phyloP scores from a whole-genome alignment of 2,329 filamentous ascomycete genomes.

The Fusarium penzigii region DNA sequence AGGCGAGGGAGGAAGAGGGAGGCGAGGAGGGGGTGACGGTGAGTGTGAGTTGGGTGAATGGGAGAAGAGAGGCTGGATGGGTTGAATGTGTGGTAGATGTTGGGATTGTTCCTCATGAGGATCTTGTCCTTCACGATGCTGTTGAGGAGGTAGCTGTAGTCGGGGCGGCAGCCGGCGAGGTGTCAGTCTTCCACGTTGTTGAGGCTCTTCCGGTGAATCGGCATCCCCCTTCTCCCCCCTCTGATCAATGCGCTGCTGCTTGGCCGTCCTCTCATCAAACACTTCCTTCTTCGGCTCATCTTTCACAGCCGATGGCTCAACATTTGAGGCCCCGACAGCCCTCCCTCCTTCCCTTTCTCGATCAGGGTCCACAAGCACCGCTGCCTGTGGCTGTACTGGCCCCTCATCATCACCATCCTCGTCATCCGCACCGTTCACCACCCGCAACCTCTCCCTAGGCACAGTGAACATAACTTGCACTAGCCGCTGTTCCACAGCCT shows the following conservation, averaged over 20 bases:
- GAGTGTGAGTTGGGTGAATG: constrained; percentile 8
- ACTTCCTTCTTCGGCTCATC: neutral
- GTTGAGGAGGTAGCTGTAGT: constrained; percentile 8
- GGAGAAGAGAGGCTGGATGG: constrained; percentile 22
- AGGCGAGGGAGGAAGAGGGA: constrained; percentile 12
- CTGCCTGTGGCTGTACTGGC: constrained; percentile 33
- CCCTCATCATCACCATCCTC: constrained; percentile 32
- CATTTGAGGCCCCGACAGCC: neutral
- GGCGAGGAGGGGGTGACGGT: constrained; percentile 11
- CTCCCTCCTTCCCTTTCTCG: constrained; percentile 12
- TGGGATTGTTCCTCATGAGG: neutral
- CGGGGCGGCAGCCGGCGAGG: neutral
- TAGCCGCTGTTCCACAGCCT: constrained; percentile 67
- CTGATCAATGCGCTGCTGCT: constrained; percentile 14
- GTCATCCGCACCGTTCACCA: constrained; percentile 77
- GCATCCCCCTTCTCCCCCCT: neutral
- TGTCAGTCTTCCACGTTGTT: neutral
- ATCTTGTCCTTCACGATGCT: neutral
- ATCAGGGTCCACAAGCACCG: constrained; percentile 45
- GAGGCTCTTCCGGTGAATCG: constrained; percentile 5
- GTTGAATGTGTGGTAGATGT: constrained; percentile 16
- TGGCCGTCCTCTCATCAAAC: constrained; percentile 8
- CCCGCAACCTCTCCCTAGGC: constrained; percentile 78
- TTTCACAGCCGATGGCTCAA: constrained; percentile 6
- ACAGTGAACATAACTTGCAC: constrained; percentile 93